phyloP scores from a whole-genome alignment of 495 filamentous ascomycete species.

The Friedmanniomyces endolithicus region DNA sequence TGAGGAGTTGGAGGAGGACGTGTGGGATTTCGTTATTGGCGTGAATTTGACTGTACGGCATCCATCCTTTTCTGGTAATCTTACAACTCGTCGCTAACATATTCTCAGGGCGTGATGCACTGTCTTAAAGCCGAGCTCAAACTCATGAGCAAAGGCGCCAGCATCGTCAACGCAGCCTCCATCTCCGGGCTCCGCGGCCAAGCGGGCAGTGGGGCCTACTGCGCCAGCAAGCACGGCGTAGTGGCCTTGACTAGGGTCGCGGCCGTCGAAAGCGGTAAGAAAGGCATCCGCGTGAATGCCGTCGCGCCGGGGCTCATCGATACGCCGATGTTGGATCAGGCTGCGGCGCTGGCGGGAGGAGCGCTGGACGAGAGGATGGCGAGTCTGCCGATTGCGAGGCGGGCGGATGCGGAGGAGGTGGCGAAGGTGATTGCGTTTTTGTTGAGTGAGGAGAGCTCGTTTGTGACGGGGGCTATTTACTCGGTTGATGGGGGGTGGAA shows the following conservation, averaged over 20 bases:
- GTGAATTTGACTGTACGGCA: slow-evolving; percentile 26
- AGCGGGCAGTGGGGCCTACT: slow-evolving; percentile 40
- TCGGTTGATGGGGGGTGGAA: slow-evolving; percentile 25
- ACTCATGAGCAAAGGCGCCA: slow-evolving; percentile 9
- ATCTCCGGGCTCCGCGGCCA: slow-evolving; percentile 42
- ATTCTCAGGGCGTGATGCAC: slow-evolving; percentile 21
- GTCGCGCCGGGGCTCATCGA: slow-evolving; percentile 23
- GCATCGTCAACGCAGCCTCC: slow-evolving; percentile 48
- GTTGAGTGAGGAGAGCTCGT: slow-evolving; percentile 23
- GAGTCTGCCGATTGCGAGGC: slow-evolving; percentile 21
- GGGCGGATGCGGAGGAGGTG: slow-evolving; percentile 21
- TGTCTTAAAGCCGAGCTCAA: slow-evolving; percentile 20
- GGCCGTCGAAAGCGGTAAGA: slow-evolving; percentile 44
- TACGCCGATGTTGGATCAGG: slow-evolving; percentile 17
- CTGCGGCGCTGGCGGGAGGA: neutral
- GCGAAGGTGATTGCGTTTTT: slow-evolving; percentile 24
- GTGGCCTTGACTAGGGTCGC: slow-evolving; percentile 46
- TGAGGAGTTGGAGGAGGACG: slow-evolving; percentile 25
- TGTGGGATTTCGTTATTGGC: slow-evolving; percentile 25
- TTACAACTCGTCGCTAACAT: neutral
- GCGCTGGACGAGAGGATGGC: slow-evolving; percentile 2
- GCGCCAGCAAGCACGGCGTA: slow-evolving; percentile 43
- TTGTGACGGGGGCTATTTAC: slow-evolving; percentile 21
- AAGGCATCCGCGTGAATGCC: slow-evolving; percentile 46
- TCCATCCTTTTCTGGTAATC: neutral